Conservation (phyloP, 2,329 filamentous ascomycete species). For the Fulvia fulva region DNA sequence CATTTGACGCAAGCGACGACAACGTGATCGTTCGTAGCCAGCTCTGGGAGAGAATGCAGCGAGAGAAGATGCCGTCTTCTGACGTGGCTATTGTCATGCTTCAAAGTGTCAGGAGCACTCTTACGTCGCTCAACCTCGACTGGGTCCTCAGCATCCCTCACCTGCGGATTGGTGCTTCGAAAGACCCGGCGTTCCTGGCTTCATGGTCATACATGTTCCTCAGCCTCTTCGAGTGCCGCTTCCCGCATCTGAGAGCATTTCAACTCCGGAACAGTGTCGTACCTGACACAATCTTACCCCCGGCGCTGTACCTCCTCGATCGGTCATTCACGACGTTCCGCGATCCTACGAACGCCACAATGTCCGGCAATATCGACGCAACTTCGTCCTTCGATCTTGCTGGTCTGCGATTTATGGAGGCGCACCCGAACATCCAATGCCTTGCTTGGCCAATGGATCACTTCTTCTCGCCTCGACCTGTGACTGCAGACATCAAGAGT, state of each 20-base stretch:
- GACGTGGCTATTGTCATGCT: conserved; percentile 20
- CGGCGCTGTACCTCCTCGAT: conserved; percentile 36
- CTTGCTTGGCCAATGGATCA: conserved; percentile 45
- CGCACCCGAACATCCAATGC: conserved; percentile 41
- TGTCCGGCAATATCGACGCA: neutral
- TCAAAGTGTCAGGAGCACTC: conserved; percentile 19
- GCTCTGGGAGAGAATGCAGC: conserved; percentile 16
- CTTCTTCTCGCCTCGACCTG: conserved; percentile 38
- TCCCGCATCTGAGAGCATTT: conserved; percentile 44
- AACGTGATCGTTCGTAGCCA: neutral
- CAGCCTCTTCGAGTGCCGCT: conserved; percentile 35
- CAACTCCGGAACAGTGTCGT: conserved; percentile 45
- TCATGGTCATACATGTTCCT: conserved; percentile 27
- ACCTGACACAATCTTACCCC: conserved; percentile 34
- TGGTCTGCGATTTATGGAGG: conserved; percentile 41
- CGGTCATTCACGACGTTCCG: neutral
- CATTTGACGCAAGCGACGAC: conserved; percentile 14
- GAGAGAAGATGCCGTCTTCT: conserved; percentile 23
- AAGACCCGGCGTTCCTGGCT: neutral
- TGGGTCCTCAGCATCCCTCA: conserved; percentile 29
- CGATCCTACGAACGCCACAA: neutral
- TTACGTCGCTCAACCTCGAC: conserved; percentile 36
- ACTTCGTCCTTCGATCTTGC: conserved; percentile 9
- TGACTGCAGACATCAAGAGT: conserved; percentile 25
- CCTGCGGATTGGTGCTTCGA: neutral